phyloP scores from a whole-genome alignment of 495 filamentous ascomycete species.

The Tuber borchii region DNA sequence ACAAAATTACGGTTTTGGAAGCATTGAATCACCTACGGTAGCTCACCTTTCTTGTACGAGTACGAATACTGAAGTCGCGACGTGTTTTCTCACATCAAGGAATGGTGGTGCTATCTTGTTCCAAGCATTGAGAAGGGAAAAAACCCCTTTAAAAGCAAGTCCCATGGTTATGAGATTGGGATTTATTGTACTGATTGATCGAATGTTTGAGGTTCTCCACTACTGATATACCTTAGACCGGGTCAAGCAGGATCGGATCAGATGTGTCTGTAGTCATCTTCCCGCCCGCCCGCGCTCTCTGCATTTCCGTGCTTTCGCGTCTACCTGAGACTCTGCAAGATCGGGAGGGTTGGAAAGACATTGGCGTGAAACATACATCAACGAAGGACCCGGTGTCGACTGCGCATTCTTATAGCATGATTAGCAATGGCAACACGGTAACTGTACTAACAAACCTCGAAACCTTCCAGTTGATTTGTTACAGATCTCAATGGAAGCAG shows the following conservation, averaged over 20 bases:
- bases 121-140: too few species aligned
- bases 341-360: neutral
- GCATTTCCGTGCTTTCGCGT: neutral
- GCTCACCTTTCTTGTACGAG: too few species aligned
- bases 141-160: too few species aligned
- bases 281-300: neutral
- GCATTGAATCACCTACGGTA: neutral
- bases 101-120: too few species aligned
- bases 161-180: too few species aligned
- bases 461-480: neutral
- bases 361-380: neutral
- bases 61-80: too few species aligned
- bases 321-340: neutral
- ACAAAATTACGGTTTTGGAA: neutral
- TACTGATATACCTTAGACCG: neutral
- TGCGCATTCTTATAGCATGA: neutral
- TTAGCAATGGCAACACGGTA: neutral
- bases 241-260: neutral
- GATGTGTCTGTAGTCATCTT: neutral
- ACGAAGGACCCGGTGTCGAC: neutral
- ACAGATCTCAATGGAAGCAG: slow-evolving; percentile 9
- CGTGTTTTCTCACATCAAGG: too few species aligned
- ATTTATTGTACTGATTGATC: too few species aligned
- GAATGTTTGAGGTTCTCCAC: neutral
- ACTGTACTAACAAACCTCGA: neutral